phyloP scores from a whole-genome alignment of 2,329 filamentous ascomycete genomes.

The Sclerotinia spermophila region DNA sequence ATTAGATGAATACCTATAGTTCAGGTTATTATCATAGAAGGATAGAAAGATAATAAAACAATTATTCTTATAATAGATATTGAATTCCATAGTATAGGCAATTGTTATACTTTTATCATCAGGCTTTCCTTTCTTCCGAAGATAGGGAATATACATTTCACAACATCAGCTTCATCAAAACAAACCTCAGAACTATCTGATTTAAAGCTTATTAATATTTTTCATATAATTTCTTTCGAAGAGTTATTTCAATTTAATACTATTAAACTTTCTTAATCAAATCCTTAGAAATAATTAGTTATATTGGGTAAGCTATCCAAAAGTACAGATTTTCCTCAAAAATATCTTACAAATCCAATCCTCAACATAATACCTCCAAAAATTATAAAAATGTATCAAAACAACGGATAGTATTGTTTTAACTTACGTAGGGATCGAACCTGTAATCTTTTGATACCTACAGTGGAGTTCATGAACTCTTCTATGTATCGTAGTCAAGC shows the following conservation, averaged over 20 bases:
- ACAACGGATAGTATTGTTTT: no score
- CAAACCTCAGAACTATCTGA: neutral
- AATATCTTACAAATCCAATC: neutral
- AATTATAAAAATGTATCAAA: neutral
- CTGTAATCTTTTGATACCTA: constrained; percentile 45
- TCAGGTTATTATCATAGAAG: neutral
- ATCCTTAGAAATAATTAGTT: neutral
- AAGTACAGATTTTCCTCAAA: neutral
- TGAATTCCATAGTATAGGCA: neutral
- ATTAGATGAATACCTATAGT: neutral
- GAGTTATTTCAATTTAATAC: neutral
- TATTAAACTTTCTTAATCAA: neutral
- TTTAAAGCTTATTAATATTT: neutral
- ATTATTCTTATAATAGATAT: neutral
- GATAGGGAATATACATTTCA: neutral
- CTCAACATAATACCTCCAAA: neutral
- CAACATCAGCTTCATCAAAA: neutral
- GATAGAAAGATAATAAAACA: neutral
- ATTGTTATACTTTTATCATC: neutral
- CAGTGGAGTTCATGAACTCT: accelerated
- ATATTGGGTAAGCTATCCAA: neutral
- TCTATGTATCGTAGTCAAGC: constrained; percentile 14
- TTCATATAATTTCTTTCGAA: neutral
- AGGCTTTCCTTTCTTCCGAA: neutral
- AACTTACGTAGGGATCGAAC: constrained; percentile 40